phyloP scores from a whole-genome alignment of 2,329 filamentous ascomycete genomes.

The Penicillium sp. region DNA sequence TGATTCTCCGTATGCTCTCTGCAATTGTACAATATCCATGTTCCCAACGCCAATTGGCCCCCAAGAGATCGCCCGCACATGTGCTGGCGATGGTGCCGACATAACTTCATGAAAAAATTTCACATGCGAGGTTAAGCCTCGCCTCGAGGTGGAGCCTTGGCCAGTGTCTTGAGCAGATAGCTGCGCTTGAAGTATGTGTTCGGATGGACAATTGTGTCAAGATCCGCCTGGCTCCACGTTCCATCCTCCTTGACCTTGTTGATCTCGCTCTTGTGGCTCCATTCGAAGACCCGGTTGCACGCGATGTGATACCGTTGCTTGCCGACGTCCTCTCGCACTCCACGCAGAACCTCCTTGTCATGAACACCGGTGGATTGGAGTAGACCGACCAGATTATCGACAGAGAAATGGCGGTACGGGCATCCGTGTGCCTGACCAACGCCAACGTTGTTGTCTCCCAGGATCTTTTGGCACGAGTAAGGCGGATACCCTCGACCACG shows the following conservation, averaged over 20 bases:
- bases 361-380: conserved; percentile 77
- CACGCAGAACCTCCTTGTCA: conserved; percentile 75
- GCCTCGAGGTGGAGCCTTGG: conserved; percentile 46
- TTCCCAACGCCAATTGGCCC: conserved; percentile 21
- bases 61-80: conserved; percentile 18
- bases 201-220: conserved; percentile 95
- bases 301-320: conserved; percentile 91
- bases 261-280: conserved; percentile 76
- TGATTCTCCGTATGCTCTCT: conserved; percentile 8
- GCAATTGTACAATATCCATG: conserved; percentile 14
- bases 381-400: conserved; percentile 79
- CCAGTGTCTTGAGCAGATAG: conserved; percentile 81
- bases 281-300: conserved; percentile 94
- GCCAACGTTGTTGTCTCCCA: conserved; percentile 84
- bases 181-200: conserved; percentile 98
- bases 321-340: conserved; percentile 84
- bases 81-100: conserved; percentile 14
- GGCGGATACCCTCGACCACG: conserved; percentile 86
- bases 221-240: conserved; percentile 70
- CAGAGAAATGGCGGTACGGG: conserved; percentile 87
- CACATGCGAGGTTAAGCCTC: conserved; percentile 42
- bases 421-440: conserved; percentile 93
- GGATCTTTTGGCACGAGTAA: conserved; percentile 91
- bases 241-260: conserved; percentile 75
- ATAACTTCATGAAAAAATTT: conserved; percentile 54